phyloP scores from a whole-genome alignment of 2,329 filamentous ascomycete species.

The Blastomyces gilchristii region DNA sequence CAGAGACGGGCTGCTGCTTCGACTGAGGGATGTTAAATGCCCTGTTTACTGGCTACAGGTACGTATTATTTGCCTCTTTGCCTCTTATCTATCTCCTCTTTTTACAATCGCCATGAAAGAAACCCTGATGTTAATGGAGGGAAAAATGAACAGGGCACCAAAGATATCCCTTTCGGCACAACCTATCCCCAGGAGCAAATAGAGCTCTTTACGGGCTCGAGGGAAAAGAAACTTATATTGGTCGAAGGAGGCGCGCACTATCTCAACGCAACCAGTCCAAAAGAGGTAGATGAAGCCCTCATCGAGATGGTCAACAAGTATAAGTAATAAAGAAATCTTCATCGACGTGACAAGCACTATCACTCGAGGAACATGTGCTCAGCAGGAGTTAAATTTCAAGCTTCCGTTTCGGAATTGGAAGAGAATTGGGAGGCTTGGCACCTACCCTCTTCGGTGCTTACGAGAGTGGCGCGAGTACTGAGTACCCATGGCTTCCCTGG shows the following conservation, averaged over 20 bases:
- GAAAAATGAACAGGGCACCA: neutral
- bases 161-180: neutral
- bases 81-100: neutral
- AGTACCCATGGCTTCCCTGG: too few species aligned
- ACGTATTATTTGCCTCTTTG: slow-evolving; percentile 16
- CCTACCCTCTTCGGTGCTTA: too few species aligned
- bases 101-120: neutral
- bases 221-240: slow-evolving; percentile 34
- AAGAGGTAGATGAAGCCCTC: slow-evolving; percentile 36
- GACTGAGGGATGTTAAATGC: slow-evolving; percentile 40
- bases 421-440: too few species aligned
- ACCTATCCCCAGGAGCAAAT: slow-evolving; percentile 33
- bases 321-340: slow-evolving; percentile 8
- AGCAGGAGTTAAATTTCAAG: too few species aligned
- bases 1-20: slow-evolving; percentile 38
- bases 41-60: slow-evolving; percentile 44
- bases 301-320: slow-evolving; percentile 28
- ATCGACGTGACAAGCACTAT: neutral
- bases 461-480: too few species aligned
- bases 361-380: too few species aligned
- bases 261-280: slow-evolving; percentile 38
- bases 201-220: slow-evolving; percentile 36
- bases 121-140: neutral
- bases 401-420: too few species aligned
- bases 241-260: slow-evolving; percentile 43